Conservation (phyloP, 2,329 filamentous ascomycete species). For the Colletotrichum chrysophilum region DNA sequence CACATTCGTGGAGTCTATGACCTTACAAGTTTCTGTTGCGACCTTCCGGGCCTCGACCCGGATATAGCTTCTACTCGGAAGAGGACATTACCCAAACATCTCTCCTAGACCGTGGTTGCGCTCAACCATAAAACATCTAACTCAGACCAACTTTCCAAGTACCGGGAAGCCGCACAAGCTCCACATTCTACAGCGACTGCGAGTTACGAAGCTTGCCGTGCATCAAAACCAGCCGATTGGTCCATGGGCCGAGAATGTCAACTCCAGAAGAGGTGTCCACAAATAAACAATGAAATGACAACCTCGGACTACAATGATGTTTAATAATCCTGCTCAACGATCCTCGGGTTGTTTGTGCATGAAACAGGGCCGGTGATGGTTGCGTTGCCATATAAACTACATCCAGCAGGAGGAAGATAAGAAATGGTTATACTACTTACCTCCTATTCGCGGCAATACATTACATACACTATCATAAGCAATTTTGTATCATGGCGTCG, state of each 20-base stretch:
- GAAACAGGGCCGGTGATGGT: fast-evolving
- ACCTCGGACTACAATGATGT: not conserved
- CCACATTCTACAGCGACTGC: not conserved
- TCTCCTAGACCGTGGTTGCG: not conserved
- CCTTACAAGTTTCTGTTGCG: fast-evolving
- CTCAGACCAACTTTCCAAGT: not conserved
- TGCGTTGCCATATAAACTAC: not conserved
- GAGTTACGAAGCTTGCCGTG: not conserved
- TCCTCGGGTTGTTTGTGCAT: fast-evolving
- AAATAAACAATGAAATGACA: fast-evolving
- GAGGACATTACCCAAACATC: too few relatives aligned
- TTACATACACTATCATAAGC: fast-evolving
- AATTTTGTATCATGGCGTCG: not conserved
- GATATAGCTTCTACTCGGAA: not conserved
- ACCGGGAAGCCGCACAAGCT: fast-evolving
- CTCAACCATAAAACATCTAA: not conserved
- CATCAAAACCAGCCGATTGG: not conserved
- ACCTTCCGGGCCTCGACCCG: not conserved
- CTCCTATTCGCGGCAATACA: not conserved
- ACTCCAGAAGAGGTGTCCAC: not conserved
- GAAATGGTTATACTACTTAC: not conserved
- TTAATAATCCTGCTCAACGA: not conserved
- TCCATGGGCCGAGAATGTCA: not conserved
- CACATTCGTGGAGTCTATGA: not conserved
- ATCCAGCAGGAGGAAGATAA: not conserved